A percentile compares a stretch with the other conserved stretches of the same genome.
Evolutionary conservation across 306 rosid genomes (phyloP).

Genomic region (Trichosanthes cucumerina): DNA sequence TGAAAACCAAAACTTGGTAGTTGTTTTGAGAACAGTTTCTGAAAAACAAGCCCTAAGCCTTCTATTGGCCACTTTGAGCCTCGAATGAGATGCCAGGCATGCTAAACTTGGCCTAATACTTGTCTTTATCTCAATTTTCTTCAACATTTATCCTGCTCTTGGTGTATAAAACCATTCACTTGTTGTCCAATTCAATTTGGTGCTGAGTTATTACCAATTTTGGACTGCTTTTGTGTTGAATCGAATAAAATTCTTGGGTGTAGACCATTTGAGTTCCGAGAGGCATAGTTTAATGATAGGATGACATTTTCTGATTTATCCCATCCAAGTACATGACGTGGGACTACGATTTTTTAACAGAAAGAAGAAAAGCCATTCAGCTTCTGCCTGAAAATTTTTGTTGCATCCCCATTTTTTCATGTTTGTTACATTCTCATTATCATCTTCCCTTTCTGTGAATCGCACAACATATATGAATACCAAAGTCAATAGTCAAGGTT

Average conservation of each 20-base stretch:
- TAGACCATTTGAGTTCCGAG: neutral
- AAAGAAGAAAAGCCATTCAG: neutral
- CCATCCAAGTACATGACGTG: neutral
- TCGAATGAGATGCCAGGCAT: neutral
- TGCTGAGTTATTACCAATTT: neutral
- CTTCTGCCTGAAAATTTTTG: neutral
- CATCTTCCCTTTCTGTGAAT: neutral
- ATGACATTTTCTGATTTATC: neutral
- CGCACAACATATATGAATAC: neutral
- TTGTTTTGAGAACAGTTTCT: neutral
- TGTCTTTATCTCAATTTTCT: neutral
- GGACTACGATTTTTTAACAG: neutral
- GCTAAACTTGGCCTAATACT: neutral
- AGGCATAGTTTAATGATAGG: neutral
- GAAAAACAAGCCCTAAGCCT: neutral
- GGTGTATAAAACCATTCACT: neutral
- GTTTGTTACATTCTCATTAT: neutral
- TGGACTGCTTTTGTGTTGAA: neutral
- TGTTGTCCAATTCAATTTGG: neutral
- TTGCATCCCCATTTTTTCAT: neutral
- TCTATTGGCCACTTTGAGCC: neutral
- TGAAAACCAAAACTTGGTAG: neutral
- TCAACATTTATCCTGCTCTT: neutral
- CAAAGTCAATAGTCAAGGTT: neutral
- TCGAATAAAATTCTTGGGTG: neutral